Conservation (phyloP, 768 basidiomycete genomes). For the Asterophora lycoperdoides region DNA sequence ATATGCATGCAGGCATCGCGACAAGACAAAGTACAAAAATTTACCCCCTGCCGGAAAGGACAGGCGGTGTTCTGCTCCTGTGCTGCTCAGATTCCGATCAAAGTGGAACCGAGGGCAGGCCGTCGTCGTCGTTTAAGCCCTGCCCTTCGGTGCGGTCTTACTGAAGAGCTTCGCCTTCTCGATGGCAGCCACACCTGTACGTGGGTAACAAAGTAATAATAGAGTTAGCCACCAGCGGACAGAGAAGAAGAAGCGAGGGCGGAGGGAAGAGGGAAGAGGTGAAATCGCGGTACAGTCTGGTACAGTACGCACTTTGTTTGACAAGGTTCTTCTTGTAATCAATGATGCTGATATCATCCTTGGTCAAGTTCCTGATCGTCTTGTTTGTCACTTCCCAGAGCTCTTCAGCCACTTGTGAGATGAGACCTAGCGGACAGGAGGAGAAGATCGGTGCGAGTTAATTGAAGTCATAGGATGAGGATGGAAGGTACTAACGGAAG, state of each 20-base stretch:
- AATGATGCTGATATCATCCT: slow-evolving; percentile 83
- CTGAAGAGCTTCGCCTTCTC: slow-evolving; percentile 93
- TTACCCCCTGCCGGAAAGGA: too few species aligned
- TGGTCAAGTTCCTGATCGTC: slow-evolving; percentile 90
- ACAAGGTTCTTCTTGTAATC: slow-evolving; percentile 90
- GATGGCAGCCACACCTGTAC: slow-evolving; percentile 72
- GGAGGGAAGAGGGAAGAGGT: not conserved
- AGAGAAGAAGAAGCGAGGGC: not conserved
- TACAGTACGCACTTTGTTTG: slow-evolving; percentile 58
- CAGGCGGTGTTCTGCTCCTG: too few species aligned
- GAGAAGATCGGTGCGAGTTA: slow-evolving; percentile 2
- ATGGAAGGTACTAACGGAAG: slow-evolving; percentile 69
- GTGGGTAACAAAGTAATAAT: too few species aligned
- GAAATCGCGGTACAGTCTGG: too few species aligned
- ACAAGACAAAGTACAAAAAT: too few species aligned
- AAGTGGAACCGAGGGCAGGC: not conserved
- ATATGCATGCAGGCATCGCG: not conserved
- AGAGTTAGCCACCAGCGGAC: slow-evolving; percentile 10
- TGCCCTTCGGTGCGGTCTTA: slow-evolving; percentile 73
- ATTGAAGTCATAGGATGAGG: slow-evolving; percentile 3
- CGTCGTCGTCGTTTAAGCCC: slow-evolving; percentile 37
- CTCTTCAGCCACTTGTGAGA: slow-evolving; percentile 97
- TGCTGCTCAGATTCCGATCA: too few species aligned
- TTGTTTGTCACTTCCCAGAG: slow-evolving; percentile 98
- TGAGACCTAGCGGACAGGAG: slow-evolving; percentile 58